A percentile compares a stretch with the other conserved stretches of the same genome.
These are phyloP conservation scores for Colletotrichum sp. DNA, from an alignment of 2,329 filamentous ascomycete genomes.

Conservation along the genomic window DNA sequence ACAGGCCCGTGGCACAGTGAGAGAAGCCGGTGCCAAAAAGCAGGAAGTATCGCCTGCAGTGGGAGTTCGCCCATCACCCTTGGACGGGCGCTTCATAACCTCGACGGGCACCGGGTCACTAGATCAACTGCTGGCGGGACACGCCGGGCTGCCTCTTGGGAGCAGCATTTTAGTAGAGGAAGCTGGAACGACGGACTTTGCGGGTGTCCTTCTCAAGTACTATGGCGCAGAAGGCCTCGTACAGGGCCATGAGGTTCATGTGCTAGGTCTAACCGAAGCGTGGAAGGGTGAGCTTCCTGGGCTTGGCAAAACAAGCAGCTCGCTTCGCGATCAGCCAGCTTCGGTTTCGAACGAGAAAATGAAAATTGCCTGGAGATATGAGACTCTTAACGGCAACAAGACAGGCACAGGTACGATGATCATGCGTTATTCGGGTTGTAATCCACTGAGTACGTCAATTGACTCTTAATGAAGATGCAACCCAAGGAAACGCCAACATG, in stretches of 20 bases:
- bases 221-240: conserved; percentile 93
- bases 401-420: conserved; percentile 21
- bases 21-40: conserved; percentile 23
- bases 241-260: conserved; percentile 88
- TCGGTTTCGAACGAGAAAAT: conserved; percentile 71
- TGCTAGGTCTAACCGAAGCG: conserved; percentile 77
- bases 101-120: conserved; percentile 90
- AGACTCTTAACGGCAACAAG: conserved; percentile 66
- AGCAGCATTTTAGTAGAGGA: conserved; percentile 84
- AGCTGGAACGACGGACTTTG: conserved; percentile 92
- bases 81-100: conserved; percentile 86
- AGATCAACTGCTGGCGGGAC: conserved; percentile 84
- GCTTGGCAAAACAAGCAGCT: conserved; percentile 52
- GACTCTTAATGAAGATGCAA: neutral
- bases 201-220: conserved; percentile 81
- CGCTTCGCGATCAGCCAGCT: conserved; percentile 43
- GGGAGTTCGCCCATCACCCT: conserved; percentile 79
- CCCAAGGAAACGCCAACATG: conserved; percentile 18
- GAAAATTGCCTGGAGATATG: conserved; percentile 99
- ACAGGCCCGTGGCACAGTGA: conserved; percentile 24
- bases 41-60: conserved; percentile 43
- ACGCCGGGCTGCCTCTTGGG: conserved; percentile 83
- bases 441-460: neutral
- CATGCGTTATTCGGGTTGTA: neutral
- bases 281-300: conserved; percentile 89